Base-by-base conservation (phyloP, 495 filamentous ascomycete genomes). In the Daldinia concentrica region DNA sequence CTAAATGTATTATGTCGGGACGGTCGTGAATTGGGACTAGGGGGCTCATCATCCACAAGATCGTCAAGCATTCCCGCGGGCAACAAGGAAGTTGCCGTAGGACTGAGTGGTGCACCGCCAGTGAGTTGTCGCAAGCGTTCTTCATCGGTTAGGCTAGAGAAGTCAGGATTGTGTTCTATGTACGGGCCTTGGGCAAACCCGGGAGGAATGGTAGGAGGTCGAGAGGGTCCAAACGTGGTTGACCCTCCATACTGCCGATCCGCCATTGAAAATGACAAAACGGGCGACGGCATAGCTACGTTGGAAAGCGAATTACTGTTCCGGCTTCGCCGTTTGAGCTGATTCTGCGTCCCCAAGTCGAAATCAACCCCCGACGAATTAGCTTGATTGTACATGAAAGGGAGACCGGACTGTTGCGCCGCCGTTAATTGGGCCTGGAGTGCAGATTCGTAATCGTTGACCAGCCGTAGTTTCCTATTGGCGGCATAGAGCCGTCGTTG, bases 1-100 rank as follows among this genome's bases (percentile, higher is more conserved):
- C 76, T 66, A 9, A 76, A 72, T 2, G 68, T 74, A 30, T 66
- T 71, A 17, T 72, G 68, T 37, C 73, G 71, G 57, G 56, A 41
- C 36, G 30, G 71, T 76, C 75, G 74, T 72, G 83, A 64, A 65
- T 74, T 61, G 66, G 88, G 80, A 80, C 85, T 83, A 78, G 84
- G 80, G 17, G 88, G 85, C 6, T 84, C 84, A 64, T 94, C 93
- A 51, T 94, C 93, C 65, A 93, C 88, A 2, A 91, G 80, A 54
- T 83, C 81, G 34, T 81, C 81, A 69, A 97, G 89, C 61, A 97
- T 88, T 68, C 92, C 91, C 1, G 92, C 93, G 24, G 93, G 93
- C 26, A 97, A 81, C 27, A 95, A 82, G 24, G 90, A 84, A 56
- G 92, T 87, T 8, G 93, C 93, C 12, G 91, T 91, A 27, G 93